Base-by-base conservation (phyloP, 148 eudicot species). In the Chenopodium quinoa region DNA sequence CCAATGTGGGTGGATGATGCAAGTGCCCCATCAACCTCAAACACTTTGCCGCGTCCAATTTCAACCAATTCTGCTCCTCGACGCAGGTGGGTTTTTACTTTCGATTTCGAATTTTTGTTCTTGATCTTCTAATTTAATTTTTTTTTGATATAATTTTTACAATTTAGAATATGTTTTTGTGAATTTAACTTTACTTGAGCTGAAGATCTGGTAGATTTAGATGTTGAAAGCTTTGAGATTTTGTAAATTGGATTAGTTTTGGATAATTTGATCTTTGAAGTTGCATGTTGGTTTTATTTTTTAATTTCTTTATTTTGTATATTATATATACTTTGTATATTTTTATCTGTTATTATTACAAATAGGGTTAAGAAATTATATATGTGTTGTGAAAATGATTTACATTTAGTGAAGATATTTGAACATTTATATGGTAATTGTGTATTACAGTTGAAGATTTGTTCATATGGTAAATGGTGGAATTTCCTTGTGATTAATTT, bases 1-100 rank as follows among this genome's bases (percentile, higher is more conserved):
- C 85, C 90, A 77, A 86, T 87, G 90, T 84, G 88, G 88, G 77
- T 85, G 75, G 91, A 88, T 71, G 89, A 88, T 70, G 84, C 89
- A 13, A 87, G 66, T 67, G 68, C 83, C 37, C 89, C 88, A n/a
- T 87, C 89, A 31, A 84, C 86, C 9, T 76, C 89, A 2, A 89
- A 72, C 64, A 83, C 86, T 9, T 80, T 54, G 62, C 78, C 82
- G n/a, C 88, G 83, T 46, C 52, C 62, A 17, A 17, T 16, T 17
- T 16, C 62, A 4, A 56, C 7, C 22, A 56, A 37, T 78, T 63
- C 78, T n/a, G 48, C 77, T 79, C 76, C 77, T 37, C 77, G 77
- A 14, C 66, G 82, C 68, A 80, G 88, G 90, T 90, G 54, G 19
- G 79, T 71, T 70, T 71, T 64, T 73, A 4, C 27, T 64, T 46